Conservation (phyloP, 164 flowering plant genomes). For the Cinnamomum micranthum region DNA sequence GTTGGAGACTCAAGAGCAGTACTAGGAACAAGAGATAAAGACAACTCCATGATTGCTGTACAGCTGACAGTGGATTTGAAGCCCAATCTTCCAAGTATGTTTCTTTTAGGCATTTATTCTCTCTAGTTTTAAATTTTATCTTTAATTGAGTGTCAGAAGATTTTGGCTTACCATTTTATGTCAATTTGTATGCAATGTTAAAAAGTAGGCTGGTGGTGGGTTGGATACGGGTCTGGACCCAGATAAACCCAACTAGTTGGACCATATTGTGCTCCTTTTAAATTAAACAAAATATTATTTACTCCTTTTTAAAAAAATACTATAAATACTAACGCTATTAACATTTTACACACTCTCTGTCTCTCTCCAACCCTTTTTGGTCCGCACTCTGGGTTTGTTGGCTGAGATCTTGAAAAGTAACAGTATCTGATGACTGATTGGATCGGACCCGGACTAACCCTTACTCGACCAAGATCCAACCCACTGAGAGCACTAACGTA, state of each 20-base stretch:
- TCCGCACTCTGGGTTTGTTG: too few relatives aligned
- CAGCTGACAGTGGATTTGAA: slow-evolving; percentile 77
- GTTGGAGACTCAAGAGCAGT: slow-evolving; percentile 72
- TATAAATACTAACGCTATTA: too few relatives aligned
- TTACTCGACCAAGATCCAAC: too few relatives aligned
- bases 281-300: too few relatives aligned
- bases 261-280: background rate
- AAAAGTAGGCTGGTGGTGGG: background rate
- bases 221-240: background rate
- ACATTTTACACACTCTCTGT: too few relatives aligned
- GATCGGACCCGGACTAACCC: too few relatives aligned
- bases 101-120: background rate
- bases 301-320: too few relatives aligned
- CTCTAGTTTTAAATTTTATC: background rate
- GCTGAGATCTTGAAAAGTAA: too few relatives aligned
- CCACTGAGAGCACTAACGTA: too few relatives aligned
- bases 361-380: too few relatives aligned
- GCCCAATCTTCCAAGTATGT: slow-evolving; percentile 64
- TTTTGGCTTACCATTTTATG: background rate
- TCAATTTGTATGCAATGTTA: background rate
- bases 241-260: background rate
- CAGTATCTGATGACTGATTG: too few relatives aligned
- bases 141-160: background rate
- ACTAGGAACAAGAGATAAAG: slow-evolving; percentile 53
- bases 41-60: slow-evolving; percentile 37